A percentile compares a stretch with the other conserved stretches of the same genome.
Conservation (phyloP, 495 filamentous ascomycete genomes). For the Talaromyces proteolyticus region DNA sequence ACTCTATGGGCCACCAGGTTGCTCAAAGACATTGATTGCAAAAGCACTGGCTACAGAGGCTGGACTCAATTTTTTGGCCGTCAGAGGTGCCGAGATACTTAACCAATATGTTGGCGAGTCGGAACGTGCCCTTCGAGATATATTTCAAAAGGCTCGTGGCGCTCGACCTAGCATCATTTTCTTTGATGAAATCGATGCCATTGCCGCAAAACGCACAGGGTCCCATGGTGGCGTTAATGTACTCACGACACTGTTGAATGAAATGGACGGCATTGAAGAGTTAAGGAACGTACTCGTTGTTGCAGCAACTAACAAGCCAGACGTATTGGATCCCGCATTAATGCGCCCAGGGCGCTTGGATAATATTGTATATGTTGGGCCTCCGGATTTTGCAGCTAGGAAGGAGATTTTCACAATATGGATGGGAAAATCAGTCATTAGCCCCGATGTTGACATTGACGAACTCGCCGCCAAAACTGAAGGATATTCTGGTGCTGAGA, state of each 20-base stretch:
- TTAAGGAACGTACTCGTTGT: conserved; percentile 80
- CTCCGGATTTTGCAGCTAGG: conserved; percentile 70
- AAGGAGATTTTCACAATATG: conserved; percentile 70
- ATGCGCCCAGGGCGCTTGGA: conserved; percentile 87
- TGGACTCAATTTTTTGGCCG: conserved; percentile 88
- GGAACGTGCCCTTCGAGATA: conserved; percentile 78
- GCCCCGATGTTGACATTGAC: conserved; percentile 59
- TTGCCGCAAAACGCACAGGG: conserved; percentile 65
- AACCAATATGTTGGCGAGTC: conserved; percentile 98
- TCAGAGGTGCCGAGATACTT: conserved; percentile 93
- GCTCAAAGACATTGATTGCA: conserved; percentile 91
- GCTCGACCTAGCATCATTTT: conserved; percentile 93
- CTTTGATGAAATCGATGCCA: conserved; percentile 96
- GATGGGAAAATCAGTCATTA: conserved; percentile 52
- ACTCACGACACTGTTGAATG: conserved; percentile 84
- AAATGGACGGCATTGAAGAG: conserved; percentile 93
- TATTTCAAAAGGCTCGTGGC: conserved; percentile 81
- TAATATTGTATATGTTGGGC: conserved; percentile 82
- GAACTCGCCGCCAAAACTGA: conserved; percentile 65
- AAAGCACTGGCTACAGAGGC: conserved; percentile 90
- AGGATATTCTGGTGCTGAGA: conserved; percentile 85
- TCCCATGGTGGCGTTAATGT: conserved; percentile 64
- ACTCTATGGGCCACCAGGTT: conserved; percentile 91
- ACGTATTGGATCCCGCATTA: conserved; percentile 77
- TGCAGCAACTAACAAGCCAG: conserved; percentile 92